phyloP scores from a whole-genome alignment of 73 alveolate species.

The Paramecium octaurelia region DNA sequence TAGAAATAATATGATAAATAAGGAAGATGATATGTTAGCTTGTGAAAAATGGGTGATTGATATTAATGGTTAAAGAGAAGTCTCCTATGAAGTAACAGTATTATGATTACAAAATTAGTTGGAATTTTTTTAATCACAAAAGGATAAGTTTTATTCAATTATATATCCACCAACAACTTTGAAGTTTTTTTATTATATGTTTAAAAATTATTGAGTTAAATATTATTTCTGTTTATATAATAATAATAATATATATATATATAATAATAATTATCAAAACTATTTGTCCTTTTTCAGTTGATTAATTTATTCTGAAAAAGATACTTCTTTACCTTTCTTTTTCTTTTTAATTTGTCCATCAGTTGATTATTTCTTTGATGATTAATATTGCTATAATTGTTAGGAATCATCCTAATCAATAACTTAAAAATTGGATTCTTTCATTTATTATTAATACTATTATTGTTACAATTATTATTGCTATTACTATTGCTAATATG shows the following conservation, averaged over 20 bases:
- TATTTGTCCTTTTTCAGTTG: slow-evolving; percentile 2
- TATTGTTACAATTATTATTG: neutral
- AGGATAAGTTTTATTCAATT: neutral
- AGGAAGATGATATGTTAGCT: neutral
- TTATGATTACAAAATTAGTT: neutral
- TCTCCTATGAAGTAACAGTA: neutral
- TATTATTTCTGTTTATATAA: neutral
- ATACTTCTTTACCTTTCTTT: slow-evolving; percentile 23
- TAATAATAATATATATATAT: neutral
- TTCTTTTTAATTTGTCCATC: neutral
- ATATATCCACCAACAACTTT: neutral
- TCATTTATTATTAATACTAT: neutral
- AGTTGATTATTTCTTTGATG: neutral
- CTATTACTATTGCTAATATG: neutral
- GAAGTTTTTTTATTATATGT: neutral
- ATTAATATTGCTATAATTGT: neutral
- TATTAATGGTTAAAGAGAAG: neutral
- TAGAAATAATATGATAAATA: neutral
- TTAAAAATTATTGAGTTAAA: neutral
- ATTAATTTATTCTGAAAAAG: slow-evolving; percentile 14
- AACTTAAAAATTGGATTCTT: neutral
- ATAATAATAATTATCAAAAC: slow-evolving; percentile 4
- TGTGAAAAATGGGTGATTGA: neutral
- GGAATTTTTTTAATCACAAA: neutral
- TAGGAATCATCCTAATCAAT: neutral